Conservation (phyloP, 352 stramenopile species). For the Phytopythium boreale region DNA sequence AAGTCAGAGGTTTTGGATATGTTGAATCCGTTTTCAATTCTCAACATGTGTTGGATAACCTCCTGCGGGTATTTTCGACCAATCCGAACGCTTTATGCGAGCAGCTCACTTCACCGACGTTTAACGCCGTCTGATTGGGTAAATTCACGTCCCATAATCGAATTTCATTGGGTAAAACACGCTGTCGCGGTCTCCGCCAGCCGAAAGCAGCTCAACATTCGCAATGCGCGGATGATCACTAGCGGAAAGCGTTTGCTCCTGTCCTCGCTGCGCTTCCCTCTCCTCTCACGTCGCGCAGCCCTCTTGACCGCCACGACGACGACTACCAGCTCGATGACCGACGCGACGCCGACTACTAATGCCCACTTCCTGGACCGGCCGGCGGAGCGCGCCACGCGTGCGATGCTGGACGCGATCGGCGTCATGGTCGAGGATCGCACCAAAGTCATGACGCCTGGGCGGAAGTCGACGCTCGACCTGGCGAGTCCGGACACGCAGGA, state of each 20-base stretch:
- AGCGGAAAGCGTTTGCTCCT: background rate
- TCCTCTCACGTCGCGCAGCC: background rate
- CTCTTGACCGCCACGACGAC: background rate
- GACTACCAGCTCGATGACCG: background rate
- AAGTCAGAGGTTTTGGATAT: too few species aligned
- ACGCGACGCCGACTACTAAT: background rate
- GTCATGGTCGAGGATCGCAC: slow-evolving; percentile 22
- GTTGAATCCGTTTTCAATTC: too few species aligned
- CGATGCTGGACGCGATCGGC: slow-evolving; percentile 51
- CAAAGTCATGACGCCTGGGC: fast-evolving
- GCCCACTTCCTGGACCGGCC: slow-evolving; percentile 61
- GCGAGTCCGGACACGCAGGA: slow-evolving; percentile 5
- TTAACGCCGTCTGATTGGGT: background rate
- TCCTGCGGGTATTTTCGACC: too few species aligned
- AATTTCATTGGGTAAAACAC: background rate
- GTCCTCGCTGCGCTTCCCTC: background rate
- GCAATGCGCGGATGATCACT: background rate
- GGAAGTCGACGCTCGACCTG: slow-evolving; percentile 12
- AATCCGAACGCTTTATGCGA: too few species aligned
- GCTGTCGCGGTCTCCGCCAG: background rate
- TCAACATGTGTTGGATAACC: too few species aligned
- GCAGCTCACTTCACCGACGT: background rate
- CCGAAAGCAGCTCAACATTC: too few species aligned
- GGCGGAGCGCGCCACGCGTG: slow-evolving; percentile 54
- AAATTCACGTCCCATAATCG: background rate